Percentiles rank a stretch among this genome's conserved stretches.
Conservation (phyloP, 1,139 yeast species). For the Candida tunisiensis region DNA sequence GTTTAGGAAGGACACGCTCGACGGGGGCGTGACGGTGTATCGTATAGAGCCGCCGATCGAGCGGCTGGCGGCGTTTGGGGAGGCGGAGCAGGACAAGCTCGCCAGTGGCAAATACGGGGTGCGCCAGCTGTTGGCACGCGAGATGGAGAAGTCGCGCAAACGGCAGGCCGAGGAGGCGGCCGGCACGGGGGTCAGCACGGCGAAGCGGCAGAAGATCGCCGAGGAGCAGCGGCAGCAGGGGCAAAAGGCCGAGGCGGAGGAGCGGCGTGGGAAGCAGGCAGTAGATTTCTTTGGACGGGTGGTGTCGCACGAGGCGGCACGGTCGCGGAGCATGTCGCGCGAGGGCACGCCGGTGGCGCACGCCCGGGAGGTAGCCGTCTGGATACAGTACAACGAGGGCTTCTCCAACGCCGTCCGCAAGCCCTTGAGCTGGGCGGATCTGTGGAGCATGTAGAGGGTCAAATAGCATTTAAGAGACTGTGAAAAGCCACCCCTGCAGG, state of each 20-base stretch:
- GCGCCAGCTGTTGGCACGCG: constrained; percentile 12
- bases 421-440: constrained; percentile 61
- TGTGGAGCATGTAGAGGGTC: constrained; percentile 42
- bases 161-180: background rate
- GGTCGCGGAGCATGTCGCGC: background rate
- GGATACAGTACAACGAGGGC: constrained; percentile 92
- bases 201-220: constrained; percentile 2
- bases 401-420: constrained; percentile 88
- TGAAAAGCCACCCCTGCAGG: too few relatives aligned
- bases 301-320: background rate
- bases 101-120: constrained; percentile 14
- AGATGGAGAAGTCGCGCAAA: constrained; percentile 3
- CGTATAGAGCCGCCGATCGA: constrained; percentile 22
- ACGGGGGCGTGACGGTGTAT: constrained; percentile 14
- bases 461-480: too few relatives aligned
- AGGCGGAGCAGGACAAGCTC: constrained; percentile 8
- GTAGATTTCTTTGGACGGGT: background rate
- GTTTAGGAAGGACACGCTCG: constrained; percentile 13
- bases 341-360: constrained; percentile 2
- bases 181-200: constrained; percentile 1
- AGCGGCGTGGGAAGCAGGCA: background rate
- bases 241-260: background rate
- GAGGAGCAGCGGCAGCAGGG: constrained; percentile 2
- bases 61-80: constrained; percentile 12
- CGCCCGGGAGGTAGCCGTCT: constrained; percentile 29